A percentile compares a stretch with the other conserved stretches of the same genome.
Evolutionary conservation across 805 yeast species (phyloP).

Genomic region (Zygoascus ofunaensis): DNA sequence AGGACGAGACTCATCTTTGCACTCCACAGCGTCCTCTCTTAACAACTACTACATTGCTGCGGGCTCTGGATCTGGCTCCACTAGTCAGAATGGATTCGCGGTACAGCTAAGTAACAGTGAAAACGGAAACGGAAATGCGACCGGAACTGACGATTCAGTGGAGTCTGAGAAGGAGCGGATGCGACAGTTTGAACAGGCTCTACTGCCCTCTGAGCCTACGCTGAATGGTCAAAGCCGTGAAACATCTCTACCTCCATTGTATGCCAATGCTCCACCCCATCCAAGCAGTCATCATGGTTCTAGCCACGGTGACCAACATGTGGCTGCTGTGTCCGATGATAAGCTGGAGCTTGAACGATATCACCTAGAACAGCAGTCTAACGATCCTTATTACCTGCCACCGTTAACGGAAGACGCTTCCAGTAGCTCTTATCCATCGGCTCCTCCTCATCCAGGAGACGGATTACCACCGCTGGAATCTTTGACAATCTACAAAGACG

Average conservation of each 20-base stretch:
- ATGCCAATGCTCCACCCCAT: slow-evolving; percentile 4
- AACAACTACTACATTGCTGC: not conserved
- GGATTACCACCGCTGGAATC: slow-evolving; percentile 1
- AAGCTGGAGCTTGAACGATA: slow-evolving; percentile 33
- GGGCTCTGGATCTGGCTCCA: not conserved
- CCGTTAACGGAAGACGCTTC: not conserved
- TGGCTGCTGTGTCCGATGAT: slow-evolving; percentile 7
- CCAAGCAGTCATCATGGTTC: slow-evolving; percentile 1
- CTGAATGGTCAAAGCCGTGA: not conserved
- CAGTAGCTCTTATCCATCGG: not conserved
- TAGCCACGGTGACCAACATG: not conserved
- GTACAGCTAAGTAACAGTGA: not conserved
- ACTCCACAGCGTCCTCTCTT: not conserved
- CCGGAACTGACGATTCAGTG: slow-evolving; percentile 2
- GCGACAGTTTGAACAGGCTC: slow-evolving; percentile 44
- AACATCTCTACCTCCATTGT: not conserved
- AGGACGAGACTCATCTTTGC: no score
- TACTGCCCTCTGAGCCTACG: slow-evolving; percentile 53
- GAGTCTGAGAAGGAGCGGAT: slow-evolving; percentile 50
- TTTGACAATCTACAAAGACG: no score
- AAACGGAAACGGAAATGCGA: not conserved
- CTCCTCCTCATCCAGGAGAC: slow-evolving; percentile 1
- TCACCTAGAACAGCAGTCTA: slow-evolving; percentile 33
- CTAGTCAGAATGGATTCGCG: not conserved
- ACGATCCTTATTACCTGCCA: slow-evolving; percentile 28